phyloP scores from a whole-genome alignment of 208 protist genomes.

The Crithidia acanthocephali region DNA sequence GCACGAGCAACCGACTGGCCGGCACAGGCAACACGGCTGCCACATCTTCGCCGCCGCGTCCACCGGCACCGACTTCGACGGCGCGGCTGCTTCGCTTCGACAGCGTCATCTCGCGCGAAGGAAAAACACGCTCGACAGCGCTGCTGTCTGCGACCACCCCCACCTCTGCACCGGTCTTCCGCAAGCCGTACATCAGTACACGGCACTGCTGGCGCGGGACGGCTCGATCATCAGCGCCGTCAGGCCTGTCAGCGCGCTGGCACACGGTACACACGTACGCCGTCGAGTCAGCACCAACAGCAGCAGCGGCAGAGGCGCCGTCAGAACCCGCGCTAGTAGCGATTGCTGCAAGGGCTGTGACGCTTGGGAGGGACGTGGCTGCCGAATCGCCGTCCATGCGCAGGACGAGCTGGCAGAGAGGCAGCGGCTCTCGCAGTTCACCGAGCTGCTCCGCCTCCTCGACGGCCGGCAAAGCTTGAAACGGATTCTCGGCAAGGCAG shows the following conservation, averaged over 20 bases:
- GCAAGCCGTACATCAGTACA: conserved; percentile 13
- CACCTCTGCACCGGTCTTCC: not conserved
- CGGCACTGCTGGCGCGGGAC: not conserved
- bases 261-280: conserved; percentile 16
- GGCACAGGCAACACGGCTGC: conserved; percentile 30
- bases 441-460: not conserved
- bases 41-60: not conserved
- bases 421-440: conserved; percentile 15
- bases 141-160: not conserved
- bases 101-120: not conserved
- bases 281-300: not conserved
- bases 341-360: conserved; percentile 2
- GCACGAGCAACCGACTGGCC: conserved; percentile 1
- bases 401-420: conserved; percentile 10
- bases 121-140: not conserved
- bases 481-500: conserved; percentile 48
- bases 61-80: too few species aligned
- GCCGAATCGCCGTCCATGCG: not conserved
- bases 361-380: not conserved
- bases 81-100: not conserved
- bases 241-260: not conserved
- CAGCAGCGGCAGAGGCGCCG: not conserved
- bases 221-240: not conserved
- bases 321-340: not conserved
- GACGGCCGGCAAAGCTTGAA: conserved; percentile 42